Percentiles rank a stretch among this genome's conserved stretches.
Conservation (phyloP, 257 asterid species). For the Rehmannia glutinosa region DNA sequence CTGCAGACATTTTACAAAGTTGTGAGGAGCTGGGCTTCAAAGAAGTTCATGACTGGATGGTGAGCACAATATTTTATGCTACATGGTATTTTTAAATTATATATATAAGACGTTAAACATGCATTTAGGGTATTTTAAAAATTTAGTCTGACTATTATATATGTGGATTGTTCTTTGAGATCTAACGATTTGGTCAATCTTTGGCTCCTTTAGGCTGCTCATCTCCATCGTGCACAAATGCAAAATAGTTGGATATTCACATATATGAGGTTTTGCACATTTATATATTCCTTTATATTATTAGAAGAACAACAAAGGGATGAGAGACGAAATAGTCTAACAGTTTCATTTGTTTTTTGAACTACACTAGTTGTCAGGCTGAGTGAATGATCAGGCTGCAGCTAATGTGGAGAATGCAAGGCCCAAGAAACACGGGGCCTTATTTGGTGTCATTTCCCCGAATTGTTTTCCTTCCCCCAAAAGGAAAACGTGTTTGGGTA, state of each 20-base stretch:
- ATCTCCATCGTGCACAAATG: not conserved
- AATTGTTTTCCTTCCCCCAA: not conserved
- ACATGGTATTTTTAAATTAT: not conserved
- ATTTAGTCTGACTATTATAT: not conserved
- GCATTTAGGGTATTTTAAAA: not conserved
- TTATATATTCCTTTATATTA: not conserved
- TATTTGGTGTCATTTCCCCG: not conserved
- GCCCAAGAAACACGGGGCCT: not conserved
- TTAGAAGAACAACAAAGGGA: not conserved
- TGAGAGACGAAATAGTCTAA: not conserved
- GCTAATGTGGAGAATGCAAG: not conserved
- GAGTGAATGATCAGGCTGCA: slow-evolving; percentile 2
- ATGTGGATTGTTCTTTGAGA: not conserved
- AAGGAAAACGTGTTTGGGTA: not conserved
- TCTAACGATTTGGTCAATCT: slow-evolving; percentile 2
- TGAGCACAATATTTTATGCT: slow-evolving; percentile 31
- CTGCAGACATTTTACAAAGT: slow-evolving; percentile 88
- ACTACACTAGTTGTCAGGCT: not conserved
- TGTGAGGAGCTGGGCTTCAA: slow-evolving; percentile 96
- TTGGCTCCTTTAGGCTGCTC: slow-evolving; percentile 1
- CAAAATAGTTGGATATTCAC: not conserved
- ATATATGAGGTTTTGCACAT: not conserved
- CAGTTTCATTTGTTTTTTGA: slow-evolving; percentile 13
- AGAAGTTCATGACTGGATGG: slow-evolving; percentile 99
- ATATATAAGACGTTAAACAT: not conserved